Evolutionary conservation across 306 rosid genomes (phyloP), one percentile per base, ranked within the genome.

Genomic region (Senna tora): DNA sequence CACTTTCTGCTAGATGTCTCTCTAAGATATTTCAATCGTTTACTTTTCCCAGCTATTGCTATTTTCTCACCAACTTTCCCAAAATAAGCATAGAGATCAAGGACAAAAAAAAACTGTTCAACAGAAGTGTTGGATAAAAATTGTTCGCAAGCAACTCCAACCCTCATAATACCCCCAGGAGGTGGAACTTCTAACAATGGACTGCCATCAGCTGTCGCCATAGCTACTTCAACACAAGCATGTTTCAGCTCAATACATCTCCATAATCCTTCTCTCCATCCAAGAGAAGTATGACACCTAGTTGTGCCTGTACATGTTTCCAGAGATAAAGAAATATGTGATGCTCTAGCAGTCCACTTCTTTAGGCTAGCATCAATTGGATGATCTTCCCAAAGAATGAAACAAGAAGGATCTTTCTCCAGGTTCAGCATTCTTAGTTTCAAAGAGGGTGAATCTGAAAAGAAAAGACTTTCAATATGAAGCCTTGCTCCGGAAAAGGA

Each of bases 341-440:
- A 86, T 61, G 87, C 92, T 75, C 84, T 67, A 17, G 86, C 52
- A 84, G 88, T 75, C 94, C 95, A 91, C 85, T 94, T 94, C 82
- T 85, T 94, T 74, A 82, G 90, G 80, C 98, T 86, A 61, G 98
- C 95, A 89, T 94, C 98, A 77, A 91, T 41, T 7, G 96, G 95
- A 76, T 91, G 97, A 80, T 38, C 95, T 78, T 86, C 88, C 98
- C 98, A 94, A 41, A 94, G 92, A 82, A 86, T 79, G 82, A 94
- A 94, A 84, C 98, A 94, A 83, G 97, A 91, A 77, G 98, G 97
- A 86, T 94, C 98, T 68, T 87, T 89, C 76, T 89, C 96, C 74
- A 93, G 83, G 71, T 86, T 86, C 79, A 93, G 66, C 54, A 85
- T 77, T 82, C 69, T 81, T 38, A 84, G 75, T 65, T 86, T 80